Conservation (phyloP, 2,329 filamentous ascomycete species). For the Phialophora macrospora region DNA sequence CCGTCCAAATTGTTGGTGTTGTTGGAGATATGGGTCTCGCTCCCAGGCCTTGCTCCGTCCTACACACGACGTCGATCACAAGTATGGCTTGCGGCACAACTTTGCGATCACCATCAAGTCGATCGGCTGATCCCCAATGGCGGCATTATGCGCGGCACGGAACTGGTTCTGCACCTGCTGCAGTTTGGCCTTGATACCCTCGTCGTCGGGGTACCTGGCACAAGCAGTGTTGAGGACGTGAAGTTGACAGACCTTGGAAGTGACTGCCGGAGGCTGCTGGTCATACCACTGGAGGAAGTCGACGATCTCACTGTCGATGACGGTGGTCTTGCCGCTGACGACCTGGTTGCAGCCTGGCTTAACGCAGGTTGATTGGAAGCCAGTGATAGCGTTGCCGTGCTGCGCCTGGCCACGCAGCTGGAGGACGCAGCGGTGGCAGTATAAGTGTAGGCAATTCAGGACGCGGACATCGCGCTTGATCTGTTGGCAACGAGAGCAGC, state of each 20-base stretch:
- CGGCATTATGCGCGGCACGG: not conserved
- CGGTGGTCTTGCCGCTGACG: conserved; percentile 32
- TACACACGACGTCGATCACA: not conserved
- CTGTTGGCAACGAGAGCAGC: conserved; percentile 25
- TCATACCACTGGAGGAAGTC: conserved; percentile 34
- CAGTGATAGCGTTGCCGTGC: conserved; percentile 22
- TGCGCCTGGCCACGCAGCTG: conserved; percentile 24
- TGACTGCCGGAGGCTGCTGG: conserved; percentile 21
- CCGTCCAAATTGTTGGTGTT: not conserved
- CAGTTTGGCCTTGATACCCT: conserved; percentile 25
- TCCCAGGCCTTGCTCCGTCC: not conserved
- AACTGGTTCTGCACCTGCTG: conserved; percentile 4
- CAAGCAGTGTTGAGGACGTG: conserved; percentile 23
- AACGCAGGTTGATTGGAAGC: conserved; percentile 31
- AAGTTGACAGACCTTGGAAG: conserved; percentile 9
- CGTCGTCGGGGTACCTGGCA: conserved; percentile 26
- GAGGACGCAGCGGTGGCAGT: conserved; percentile 34
- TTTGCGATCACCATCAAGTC: conserved; percentile 31
- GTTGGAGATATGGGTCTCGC: not conserved
- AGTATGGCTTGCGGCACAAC: conserved; percentile 33
- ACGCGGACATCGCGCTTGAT: conserved; percentile 29
- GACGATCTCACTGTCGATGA: conserved; percentile 29
- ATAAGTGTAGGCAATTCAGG: conserved; percentile 33
- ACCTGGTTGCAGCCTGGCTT: conserved; percentile 21
- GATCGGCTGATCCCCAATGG: not conserved